phyloP scores from a whole-genome alignment of 768 basidiomycete species.

The Mycena amicta region DNA sequence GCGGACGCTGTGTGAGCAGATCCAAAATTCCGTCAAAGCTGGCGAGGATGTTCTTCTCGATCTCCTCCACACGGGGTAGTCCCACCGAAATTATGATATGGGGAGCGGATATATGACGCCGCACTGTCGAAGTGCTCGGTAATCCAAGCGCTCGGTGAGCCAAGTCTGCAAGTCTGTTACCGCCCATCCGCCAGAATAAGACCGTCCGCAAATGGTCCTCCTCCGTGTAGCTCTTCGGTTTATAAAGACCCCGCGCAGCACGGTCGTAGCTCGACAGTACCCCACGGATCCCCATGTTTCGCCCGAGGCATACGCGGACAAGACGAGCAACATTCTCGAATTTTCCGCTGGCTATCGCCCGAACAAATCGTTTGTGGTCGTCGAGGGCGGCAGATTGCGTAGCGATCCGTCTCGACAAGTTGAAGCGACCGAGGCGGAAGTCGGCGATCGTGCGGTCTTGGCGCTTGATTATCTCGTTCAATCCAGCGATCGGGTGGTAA shows the following conservation, averaged over 20 bases:
- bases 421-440: too few relatives aligned
- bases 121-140: constrained; percentile 21
- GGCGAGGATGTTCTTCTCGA: constrained; percentile 20
- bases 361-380: too few relatives aligned
- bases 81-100: constrained; percentile 20
- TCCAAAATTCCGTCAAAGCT: constrained; percentile 17
- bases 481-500: not conserved
- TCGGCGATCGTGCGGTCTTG: too few relatives aligned
- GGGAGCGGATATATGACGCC: constrained; percentile 17
- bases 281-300: constrained; percentile 11
- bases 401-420: too few relatives aligned
- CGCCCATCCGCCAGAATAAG: constrained; percentile 28
- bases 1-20: too few relatives aligned
- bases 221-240: constrained; percentile 27
- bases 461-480: too few relatives aligned
- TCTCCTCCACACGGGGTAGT: constrained; percentile 13
- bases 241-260: constrained; percentile 24
- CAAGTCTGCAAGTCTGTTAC: constrained; percentile 26
- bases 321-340: constrained; percentile 1
- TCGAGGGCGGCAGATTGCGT: too few relatives aligned
- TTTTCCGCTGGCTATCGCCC: constrained; percentile 8
- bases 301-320: not conserved
- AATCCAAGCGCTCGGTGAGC: constrained; percentile 22
- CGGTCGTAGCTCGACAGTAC: constrained; percentile 5
- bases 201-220: constrained; percentile 23